Evolutionary conservation across 306 rosid species (phyloP).

Genomic region (Sophora flavescens): DNA sequence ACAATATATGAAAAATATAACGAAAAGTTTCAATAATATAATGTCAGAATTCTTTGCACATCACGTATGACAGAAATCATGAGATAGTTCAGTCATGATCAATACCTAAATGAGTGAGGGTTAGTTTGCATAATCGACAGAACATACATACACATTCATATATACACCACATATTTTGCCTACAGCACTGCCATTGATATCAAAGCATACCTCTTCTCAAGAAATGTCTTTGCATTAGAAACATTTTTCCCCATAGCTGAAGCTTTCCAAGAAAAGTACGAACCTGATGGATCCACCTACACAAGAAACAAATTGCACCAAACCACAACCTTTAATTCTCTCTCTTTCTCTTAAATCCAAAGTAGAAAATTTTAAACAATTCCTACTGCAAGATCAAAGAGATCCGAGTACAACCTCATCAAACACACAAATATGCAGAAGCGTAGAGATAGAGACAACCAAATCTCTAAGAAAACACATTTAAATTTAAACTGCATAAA

Average conservation of each 20-base stretch:
- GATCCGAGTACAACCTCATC: constrained; percentile 11
- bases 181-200: constrained; percentile 7
- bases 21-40: neutral
- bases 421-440: constrained; percentile 26
- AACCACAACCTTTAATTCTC: constrained; percentile 15
- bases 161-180: constrained; percentile 23
- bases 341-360: constrained; percentile 13
- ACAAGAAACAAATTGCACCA: constrained; percentile 41
- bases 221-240: constrained; percentile 95
- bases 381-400: constrained; percentile 1
- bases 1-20: neutral
- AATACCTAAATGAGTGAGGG: neutral
- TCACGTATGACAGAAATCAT: neutral
- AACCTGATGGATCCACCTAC: constrained; percentile 98
- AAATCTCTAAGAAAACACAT: neutral
- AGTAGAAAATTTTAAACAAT: constrained; percentile 17
- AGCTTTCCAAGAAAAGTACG: constrained; percentile 99
- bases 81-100: neutral
- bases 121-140: neutral
- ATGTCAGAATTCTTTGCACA: constrained; percentile 7
- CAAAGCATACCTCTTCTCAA: constrained; percentile 86
- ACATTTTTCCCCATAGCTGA: constrained; percentile 99
- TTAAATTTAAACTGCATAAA: neutral
- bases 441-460: neutral
- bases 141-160: neutral